Evolutionary conservation across 257 asterid species (phyloP), one percentile per base, ranked within the genome.

Genomic region (Solanum paucissectum): DNA sequence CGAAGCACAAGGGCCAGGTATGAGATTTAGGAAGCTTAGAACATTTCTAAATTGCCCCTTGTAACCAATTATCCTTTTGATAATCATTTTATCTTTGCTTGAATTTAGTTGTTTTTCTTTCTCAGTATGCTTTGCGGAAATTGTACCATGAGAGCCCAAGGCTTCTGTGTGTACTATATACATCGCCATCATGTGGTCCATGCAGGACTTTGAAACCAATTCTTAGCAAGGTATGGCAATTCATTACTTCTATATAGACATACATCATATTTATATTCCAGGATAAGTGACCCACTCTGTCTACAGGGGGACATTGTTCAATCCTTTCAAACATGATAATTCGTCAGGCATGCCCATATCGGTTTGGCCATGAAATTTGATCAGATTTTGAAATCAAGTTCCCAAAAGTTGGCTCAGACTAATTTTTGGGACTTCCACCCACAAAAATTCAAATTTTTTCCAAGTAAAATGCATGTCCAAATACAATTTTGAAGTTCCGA

Each of bases 151-250:
- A 94, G 90, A 97, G 99, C 91, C 94, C 98, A 23, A 91, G 99
- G 88, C 91, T 97, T 40, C 42, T 97, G 37, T 94, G 97, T 66
- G 98, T 97, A 44, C 93, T 97, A 37, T 97, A 97, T 89, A 95
- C 99, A 3, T 37, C 99, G 13, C 99, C 99, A 3, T 93, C 99
- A 60, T 97, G 99, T 79, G 99, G 99, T 82, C 99, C 99, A 76
- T 97, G 99, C 87, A 91, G 99, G 89, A 97, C 99, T 37, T 89
- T 97, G 97, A 97, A 97, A 92, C 99, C 99, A 60, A 97, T 97
- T 87, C 98, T 97, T 76, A 89, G 95, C 94, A 97, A 97, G 99
- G 99, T 96, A 94, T 74, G 38, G 33, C 25, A 33, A 25, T 55
- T 46, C 88, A 33, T 83, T 69, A 12, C 38, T 69, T 29, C 76